Conservation (phyloP, 768 basidiomycete genomes). For the Phylloporus sp. region DNA sequence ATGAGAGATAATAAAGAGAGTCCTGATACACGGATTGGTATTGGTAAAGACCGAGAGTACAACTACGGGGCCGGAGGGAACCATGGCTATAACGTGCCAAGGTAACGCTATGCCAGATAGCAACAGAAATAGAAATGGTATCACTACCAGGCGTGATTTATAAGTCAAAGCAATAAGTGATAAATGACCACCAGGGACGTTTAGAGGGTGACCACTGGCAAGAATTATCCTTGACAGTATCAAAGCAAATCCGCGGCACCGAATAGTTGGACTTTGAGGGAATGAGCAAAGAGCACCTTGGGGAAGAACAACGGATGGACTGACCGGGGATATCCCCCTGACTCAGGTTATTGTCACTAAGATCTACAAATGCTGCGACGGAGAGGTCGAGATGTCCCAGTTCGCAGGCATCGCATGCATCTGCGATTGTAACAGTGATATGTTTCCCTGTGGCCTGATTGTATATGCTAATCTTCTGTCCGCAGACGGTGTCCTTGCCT, state of each 20-base stretch:
- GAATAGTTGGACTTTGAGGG: slow-evolving; percentile 22
- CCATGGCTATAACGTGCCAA: slow-evolving; percentile 2
- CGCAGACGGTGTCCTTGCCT: slow-evolving; percentile 44
- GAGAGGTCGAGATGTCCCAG: slow-evolving; percentile 71
- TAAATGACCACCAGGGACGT: not conserved
- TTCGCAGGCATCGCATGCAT: slow-evolving; percentile 78
- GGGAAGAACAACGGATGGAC: slow-evolving; percentile 19
- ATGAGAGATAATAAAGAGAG: not conserved
- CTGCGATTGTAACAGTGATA: slow-evolving; percentile 66
- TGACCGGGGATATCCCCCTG: slow-evolving; percentile 58
- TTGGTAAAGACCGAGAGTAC: not conserved
- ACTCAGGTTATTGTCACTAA: slow-evolving; percentile 38
- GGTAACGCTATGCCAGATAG: slow-evolving; percentile 17
- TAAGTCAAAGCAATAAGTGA: not conserved
- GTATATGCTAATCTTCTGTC: slow-evolving; percentile 57
- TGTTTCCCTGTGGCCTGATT: slow-evolving; percentile 50
- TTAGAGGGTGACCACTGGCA: not conserved
- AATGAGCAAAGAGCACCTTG: not conserved
- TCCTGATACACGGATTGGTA: slow-evolving; percentile 1
- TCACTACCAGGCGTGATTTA: not conserved
- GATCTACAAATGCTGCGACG: slow-evolving; percentile 55
- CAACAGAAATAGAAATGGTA: not conserved
- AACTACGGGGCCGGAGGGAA: not conserved
- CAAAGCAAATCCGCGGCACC: no score
- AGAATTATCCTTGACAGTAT: slow-evolving; percentile 15